phyloP scores from a whole-genome alignment of 1,284 basidiomycete genomes.

The Apiotrichum montevideense region DNA sequence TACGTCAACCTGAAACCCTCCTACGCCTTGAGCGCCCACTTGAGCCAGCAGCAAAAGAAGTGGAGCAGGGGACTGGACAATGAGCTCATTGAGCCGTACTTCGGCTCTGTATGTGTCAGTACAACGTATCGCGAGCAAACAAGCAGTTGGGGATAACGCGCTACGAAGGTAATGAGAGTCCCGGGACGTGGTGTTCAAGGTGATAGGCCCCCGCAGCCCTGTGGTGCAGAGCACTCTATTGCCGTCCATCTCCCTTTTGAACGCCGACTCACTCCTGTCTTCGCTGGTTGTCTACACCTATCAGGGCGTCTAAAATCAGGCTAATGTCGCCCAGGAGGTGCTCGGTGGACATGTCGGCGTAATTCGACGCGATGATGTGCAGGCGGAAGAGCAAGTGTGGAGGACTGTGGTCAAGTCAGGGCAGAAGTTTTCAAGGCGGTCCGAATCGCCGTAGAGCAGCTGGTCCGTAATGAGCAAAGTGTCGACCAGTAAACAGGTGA shows the following conservation, averaged over 20 bases:
- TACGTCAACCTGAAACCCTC: conserved; percentile 43
- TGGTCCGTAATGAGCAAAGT: too few relatives aligned
- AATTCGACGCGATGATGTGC: too few relatives aligned
- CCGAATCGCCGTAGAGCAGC: too few relatives aligned
- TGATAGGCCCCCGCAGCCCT: too few relatives aligned
- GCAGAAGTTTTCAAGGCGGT: too few relatives aligned
- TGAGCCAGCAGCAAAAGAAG: conserved; percentile 37
- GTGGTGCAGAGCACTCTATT: too few relatives aligned
- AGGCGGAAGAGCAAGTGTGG: too few relatives aligned
- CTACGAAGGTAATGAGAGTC: too few relatives aligned
- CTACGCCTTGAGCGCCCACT: conserved; percentile 40
- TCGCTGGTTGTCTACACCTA: conserved; percentile 26
- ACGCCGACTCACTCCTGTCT: conserved; percentile 28
- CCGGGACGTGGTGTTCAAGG: too few relatives aligned
- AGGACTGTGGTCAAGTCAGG: too few relatives aligned
- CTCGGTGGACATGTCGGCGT: conserved; percentile 31
- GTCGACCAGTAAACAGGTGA: too few relatives aligned
- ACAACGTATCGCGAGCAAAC: not conserved
- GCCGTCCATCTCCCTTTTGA: too few relatives aligned
- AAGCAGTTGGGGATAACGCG: not conserved
- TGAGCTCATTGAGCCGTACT: conserved; percentile 25
- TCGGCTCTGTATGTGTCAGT: conserved; percentile 27
- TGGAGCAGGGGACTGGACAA: conserved; percentile 26
- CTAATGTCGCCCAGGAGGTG: conserved; percentile 39
- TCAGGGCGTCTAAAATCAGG: conserved; percentile 32